Base-by-base conservation (phyloP, 1,284 basidiomycete species). In the Cryptococcus maquisensis region DNA sequence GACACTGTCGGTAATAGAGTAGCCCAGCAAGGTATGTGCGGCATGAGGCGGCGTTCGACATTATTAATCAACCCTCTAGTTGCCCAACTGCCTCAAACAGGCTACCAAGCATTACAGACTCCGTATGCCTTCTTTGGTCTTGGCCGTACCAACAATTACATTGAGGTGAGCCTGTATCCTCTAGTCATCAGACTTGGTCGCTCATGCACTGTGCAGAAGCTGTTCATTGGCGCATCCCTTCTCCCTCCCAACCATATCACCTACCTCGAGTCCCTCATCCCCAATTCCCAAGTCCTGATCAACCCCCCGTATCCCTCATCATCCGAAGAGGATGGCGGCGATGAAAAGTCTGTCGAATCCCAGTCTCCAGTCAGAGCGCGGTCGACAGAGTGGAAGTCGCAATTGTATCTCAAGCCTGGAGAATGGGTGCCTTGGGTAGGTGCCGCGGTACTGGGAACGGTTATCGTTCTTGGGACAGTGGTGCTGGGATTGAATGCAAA, bases 81-180 rank as follows among this genome's bases (percentile, higher is more conserved):
- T 28, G 86, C 86, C 1, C 96, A 99, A 75, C 83, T 97, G 4
- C 86, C 95, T 2, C 93, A 96, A 71, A 90, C 90, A 1, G 83
- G 86, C 0, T 98, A 98, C 69, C 87, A 95, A 48, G 81, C 93
- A 9, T 82, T 98, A 10, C 82, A 86, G 48, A 87, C 90, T 1
- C 95, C 96, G 0, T 97, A 97, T 69, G 84, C 90, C 3, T 97
- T 94, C 81, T 91, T 98, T 69, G 96, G 96, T 0, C 84, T 99
- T 2, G 96, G 96, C 0, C 84, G 96, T 42, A 98, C 95, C n/a
- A 99, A 99, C 78, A 99, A 99, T 75, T 99, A 99, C 77, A 91
- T 99, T 67, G 96, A 99, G 66, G 74, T 74, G 43, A 65, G 79
- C 51, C 35, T 48, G 47, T 9, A 4, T 36, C 15, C 35, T 36